These are phyloP conservation scores for Spiraea crenata DNA, from an alignment of 331 rosid genomes.

Conservation along the genomic window DNA sequence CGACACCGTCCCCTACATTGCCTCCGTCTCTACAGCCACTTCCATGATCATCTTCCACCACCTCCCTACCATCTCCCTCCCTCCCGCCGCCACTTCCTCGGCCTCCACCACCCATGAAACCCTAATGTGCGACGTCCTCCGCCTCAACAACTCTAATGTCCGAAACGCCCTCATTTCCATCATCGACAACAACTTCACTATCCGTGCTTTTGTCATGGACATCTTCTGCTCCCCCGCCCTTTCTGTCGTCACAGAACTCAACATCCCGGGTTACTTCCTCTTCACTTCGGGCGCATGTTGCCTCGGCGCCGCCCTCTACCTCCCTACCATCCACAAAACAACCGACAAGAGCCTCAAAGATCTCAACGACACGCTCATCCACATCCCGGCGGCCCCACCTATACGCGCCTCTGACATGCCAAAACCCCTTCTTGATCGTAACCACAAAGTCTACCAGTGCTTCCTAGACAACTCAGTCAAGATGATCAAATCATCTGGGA, in stretches of 20 bases:
- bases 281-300: constrained; percentile 9
- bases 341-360: constrained; percentile 33
- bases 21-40: constrained; percentile 23
- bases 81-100: constrained; percentile 10
- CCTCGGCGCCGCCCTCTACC: constrained; percentile 11
- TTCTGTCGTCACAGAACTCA: constrained; percentile 23
- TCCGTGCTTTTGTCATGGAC: constrained; percentile 38
- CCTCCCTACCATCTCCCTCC: constrained; percentile 28
- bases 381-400: constrained; percentile 39
- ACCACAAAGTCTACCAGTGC: background rate
- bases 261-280: constrained; percentile 34
- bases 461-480: constrained; percentile 5
- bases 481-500: constrained; percentile 30
- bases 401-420: constrained; percentile 33
- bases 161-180: constrained; percentile 26
- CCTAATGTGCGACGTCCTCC: constrained; percentile 28
- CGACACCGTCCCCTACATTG: constrained; percentile 9
- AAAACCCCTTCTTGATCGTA: constrained; percentile 14
- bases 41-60: constrained; percentile 29
- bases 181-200: background rate
- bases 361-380: constrained; percentile 7
- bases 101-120: constrained; percentile 14
- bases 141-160: constrained; percentile 33
- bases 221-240: constrained; percentile 22
- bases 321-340: constrained; percentile 18